phyloP scores from a whole-genome alignment of 2,329 filamentous ascomycete genomes.

The Ambrosiella xylebori region DNA sequence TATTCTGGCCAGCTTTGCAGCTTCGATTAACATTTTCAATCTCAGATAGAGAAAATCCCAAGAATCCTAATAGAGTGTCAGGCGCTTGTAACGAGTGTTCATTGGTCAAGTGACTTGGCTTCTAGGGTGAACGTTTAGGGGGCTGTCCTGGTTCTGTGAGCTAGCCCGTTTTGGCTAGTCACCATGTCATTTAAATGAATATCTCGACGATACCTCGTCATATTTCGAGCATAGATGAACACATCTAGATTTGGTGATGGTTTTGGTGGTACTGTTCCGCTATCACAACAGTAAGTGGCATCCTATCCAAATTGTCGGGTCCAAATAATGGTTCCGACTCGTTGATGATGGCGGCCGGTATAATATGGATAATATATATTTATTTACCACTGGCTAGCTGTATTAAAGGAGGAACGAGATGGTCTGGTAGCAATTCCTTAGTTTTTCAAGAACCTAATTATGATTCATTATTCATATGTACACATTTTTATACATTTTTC shows the following conservation, averaged over 20 bases:
- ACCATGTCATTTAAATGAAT: neutral
- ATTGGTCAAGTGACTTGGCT: constrained; percentile 1
- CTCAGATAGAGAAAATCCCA: neutral
- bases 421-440: neutral
- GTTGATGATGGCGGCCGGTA: neutral
- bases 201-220: neutral
- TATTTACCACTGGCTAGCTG: neutral
- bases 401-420: neutral
- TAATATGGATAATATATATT: neutral
- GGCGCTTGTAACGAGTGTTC: neutral
- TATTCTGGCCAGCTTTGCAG: neutral
- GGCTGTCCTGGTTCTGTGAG: neutral
- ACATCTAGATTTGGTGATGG: no score
- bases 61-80: neutral
- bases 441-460: no score
- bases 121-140: neutral
- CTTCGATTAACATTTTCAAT: neutral
- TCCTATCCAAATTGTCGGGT: neutral
- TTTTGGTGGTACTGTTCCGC: no score
- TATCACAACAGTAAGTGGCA: neutral
- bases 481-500: no score
- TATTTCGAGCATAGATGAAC: no score
- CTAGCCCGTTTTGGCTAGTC: neutral
- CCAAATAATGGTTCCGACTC: neutral
- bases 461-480: no score